phyloP scores from a whole-genome alignment of 768 basidiomycete species.

The Rhizopogon salebrosus region DNA sequence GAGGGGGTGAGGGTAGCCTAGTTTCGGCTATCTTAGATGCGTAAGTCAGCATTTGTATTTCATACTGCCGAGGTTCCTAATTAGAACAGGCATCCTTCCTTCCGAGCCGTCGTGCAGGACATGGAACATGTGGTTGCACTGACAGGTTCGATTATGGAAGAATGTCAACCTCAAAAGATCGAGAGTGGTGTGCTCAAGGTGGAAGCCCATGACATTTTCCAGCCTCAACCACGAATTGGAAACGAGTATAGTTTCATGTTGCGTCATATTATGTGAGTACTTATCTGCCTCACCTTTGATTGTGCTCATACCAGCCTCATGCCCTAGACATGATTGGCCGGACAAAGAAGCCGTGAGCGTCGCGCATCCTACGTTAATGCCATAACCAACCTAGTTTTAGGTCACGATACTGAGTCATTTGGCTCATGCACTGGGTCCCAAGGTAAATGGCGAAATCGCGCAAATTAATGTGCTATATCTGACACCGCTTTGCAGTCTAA shows the following conservation, averaged over 20 bases:
- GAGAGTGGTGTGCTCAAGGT: constrained; percentile 29
- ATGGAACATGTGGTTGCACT: constrained; percentile 21
- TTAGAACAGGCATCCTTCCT: neutral
- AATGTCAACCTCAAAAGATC: constrained; percentile 28
- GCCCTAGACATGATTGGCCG: constrained; percentile 12
- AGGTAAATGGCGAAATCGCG: neutral
- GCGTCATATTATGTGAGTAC: constrained; percentile 2
- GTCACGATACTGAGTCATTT: neutral
- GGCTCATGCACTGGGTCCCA: neutral
- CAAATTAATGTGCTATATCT: neutral
- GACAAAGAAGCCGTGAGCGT: constrained; percentile 4
- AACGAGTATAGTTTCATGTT: constrained; percentile 2
- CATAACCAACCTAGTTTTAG: neutral
- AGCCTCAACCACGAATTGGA: constrained; percentile 22
- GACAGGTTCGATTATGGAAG: constrained; percentile 11
- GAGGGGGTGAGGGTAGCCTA: constrained; percentile 36
- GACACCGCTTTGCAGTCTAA: neutral
- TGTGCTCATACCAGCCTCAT: neutral
- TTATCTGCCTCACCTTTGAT: neutral
- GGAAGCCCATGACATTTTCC: constrained; percentile 36
- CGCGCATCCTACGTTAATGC: neutral
- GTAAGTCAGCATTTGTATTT: constrained; percentile 14
- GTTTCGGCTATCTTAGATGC: constrained; percentile 32
- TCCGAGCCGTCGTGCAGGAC: constrained; percentile 32
- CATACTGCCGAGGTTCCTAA: neutral